Evolutionary conservation across 805 yeast species (phyloP).

Genomic region (Suhomyces canberraensis): DNA sequence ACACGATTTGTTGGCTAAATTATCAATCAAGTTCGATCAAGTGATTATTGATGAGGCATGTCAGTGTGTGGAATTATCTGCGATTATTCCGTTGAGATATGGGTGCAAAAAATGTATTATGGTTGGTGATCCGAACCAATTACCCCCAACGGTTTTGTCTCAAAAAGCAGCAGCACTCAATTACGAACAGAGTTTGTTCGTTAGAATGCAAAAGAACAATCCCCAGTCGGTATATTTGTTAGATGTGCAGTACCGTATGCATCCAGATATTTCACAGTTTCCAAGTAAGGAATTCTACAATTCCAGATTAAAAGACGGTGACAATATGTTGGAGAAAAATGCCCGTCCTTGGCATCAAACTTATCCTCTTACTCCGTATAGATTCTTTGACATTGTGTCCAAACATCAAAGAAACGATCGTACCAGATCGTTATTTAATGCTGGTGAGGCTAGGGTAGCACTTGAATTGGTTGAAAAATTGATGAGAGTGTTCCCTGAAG

Average conservation of each 20-base stretch:
- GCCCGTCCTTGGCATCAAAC: constrained; percentile 71
- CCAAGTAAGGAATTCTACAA: constrained; percentile 84
- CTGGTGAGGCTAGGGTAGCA: constrained; percentile 69
- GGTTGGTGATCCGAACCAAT: constrained; percentile 98
- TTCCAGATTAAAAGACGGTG: constrained; percentile 73
- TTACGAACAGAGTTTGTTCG: constrained; percentile 91
- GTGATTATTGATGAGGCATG: constrained; percentile 97
- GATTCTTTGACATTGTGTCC: constrained; percentile 66
- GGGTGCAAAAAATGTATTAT: constrained; percentile 88
- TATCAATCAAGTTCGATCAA: constrained; percentile 79
- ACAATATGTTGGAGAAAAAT: constrained; percentile 58
- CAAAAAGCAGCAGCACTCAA: constrained; percentile 75
- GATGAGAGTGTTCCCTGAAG: constrained; percentile 44
- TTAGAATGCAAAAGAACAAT: constrained; percentile 77
- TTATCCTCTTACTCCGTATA: constrained; percentile 64
- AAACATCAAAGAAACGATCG: constrained; percentile 60
- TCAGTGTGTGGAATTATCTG: constrained; percentile 90
- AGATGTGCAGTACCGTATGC: constrained; percentile 94
- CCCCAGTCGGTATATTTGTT: constrained; percentile 64
- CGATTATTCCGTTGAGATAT: constrained; percentile 86
- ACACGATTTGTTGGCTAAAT: constrained; percentile 73
- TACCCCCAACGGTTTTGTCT: constrained; percentile 95
- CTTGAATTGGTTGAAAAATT: constrained; percentile 59
- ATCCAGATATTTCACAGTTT: constrained; percentile 82
- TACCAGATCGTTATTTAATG: constrained; percentile 70